Percentiles rank a stretch among this genome's conserved stretches.
Conservation (phyloP, 2,329 filamentous ascomycete species). For the Lithohypha guttulata region DNA sequence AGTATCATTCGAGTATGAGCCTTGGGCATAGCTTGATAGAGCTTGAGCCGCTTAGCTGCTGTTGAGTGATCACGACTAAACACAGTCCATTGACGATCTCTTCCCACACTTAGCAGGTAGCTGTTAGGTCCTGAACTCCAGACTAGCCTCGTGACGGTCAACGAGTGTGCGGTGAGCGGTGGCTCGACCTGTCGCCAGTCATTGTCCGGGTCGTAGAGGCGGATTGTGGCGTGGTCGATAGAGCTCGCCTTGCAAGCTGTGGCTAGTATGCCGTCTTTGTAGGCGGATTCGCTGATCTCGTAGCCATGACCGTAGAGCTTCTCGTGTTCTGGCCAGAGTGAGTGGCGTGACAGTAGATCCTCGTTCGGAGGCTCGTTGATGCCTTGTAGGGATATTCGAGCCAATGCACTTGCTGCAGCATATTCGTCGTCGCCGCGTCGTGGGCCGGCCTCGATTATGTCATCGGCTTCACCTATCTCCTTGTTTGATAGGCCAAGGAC, state of each 20-base stretch:
- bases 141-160: constrained; percentile 72
- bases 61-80: constrained; percentile 41
- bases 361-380: constrained; percentile 71
- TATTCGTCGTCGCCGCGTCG: constrained; percentile 24
- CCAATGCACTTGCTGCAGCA: constrained; percentile 43
- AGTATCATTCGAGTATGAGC: constrained; percentile 90
- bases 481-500: constrained; percentile 95
- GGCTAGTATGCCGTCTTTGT: constrained; percentile 64
- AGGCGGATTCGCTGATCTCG: constrained; percentile 80
- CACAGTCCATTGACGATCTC: constrained; percentile 83
- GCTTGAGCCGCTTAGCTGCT: constrained; percentile 39
- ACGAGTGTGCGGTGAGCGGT: constrained; percentile 68
- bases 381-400: constrained; percentile 39
- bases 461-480: constrained; percentile 53
- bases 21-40: constrained; percentile 61
- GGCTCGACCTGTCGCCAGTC: constrained; percentile 82
- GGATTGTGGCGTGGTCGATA: constrained; percentile 85
- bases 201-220: constrained; percentile 67
- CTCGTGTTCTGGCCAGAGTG: constrained; percentile 89
- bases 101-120: constrained; percentile 74
- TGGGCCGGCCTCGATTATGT: constrained; percentile 24
- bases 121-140: constrained; percentile 62
- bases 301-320: constrained; percentile 98
- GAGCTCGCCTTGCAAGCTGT: constrained; percentile 90
- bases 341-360: constrained; percentile 78